Evolutionary conservation across 1,284 basidiomycete genomes (phyloP).

Genomic region (Lentinula novae-zelandiae): DNA sequence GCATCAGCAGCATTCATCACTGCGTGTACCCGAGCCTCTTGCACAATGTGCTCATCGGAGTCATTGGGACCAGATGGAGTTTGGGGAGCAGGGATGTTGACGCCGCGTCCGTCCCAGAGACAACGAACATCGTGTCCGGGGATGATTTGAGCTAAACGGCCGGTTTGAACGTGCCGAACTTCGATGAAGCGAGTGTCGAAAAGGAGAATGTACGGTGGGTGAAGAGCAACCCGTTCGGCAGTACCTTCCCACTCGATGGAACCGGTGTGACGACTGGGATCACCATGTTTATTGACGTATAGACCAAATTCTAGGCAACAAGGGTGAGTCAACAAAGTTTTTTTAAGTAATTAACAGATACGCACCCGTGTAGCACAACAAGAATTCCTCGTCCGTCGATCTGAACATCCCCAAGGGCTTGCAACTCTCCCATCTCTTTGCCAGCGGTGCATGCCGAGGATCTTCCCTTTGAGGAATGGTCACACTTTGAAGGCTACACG

Average conservation of each 20-base stretch:
- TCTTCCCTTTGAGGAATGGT: slow-evolving; percentile 72
- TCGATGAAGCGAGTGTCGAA: slow-evolving; percentile 83
- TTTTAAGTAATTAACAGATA: slow-evolving; percentile 1
- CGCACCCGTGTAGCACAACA: slow-evolving; percentile 78
- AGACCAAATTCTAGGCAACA: slow-evolving; percentile 67
- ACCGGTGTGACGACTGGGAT: slow-evolving; percentile 67
- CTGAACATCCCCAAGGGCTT: slow-evolving; percentile 81
- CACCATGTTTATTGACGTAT: slow-evolving; percentile 77
- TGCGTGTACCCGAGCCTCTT: slow-evolving; percentile 59
- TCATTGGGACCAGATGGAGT: slow-evolving; percentile 30
- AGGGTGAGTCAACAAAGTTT: not conserved
- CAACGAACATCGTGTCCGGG: slow-evolving; percentile 83
- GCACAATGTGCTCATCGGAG: slow-evolving; percentile 25
- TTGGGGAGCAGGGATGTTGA: slow-evolving; percentile 32
- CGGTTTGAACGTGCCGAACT: slow-evolving; percentile 79
- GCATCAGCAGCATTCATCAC: slow-evolving; percentile 53
- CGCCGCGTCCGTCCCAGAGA: slow-evolving; percentile 82
- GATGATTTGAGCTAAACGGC: slow-evolving; percentile 88
- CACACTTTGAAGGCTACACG: slow-evolving; percentile 64
- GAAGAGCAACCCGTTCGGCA: slow-evolving; percentile 81
- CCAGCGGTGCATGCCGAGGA: slow-evolving; percentile 55
- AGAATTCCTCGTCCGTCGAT: slow-evolving; percentile 70
- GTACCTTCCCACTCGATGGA: slow-evolving; percentile 96
- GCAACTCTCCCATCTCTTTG: slow-evolving; percentile 66
- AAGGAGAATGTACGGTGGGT: slow-evolving; percentile 75